These are phyloP conservation scores for Tulasnella calospora DNA, from an alignment of 768 basidiomycete species.

Conservation along the genomic window DNA sequence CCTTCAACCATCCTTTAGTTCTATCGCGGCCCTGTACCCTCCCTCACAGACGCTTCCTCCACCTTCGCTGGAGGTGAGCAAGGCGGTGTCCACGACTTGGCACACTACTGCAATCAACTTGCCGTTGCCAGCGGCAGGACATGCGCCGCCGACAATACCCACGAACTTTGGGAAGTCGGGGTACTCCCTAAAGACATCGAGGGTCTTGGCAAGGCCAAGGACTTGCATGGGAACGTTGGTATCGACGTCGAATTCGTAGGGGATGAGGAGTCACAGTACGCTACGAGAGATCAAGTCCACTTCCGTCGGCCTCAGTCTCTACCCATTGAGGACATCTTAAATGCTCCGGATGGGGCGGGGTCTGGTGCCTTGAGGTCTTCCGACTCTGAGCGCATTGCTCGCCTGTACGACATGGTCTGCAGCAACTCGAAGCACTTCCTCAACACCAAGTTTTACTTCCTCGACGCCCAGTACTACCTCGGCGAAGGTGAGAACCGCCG, in stretches of 20 bases:
- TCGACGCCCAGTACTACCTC: constrained; percentile 18
- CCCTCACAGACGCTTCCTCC: constrained; percentile 28
- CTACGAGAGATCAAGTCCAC: too few species aligned
- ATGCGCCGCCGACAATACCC: not conserved
- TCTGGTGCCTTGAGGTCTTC: not conserved
- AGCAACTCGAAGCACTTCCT: not conserved
- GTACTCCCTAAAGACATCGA: not conserved
- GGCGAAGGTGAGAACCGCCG: constrained; percentile 25
- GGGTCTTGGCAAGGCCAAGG: not conserved
- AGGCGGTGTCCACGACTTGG: constrained; percentile 39
- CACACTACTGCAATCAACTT: constrained; percentile 56
- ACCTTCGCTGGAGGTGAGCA: constrained; percentile 5
- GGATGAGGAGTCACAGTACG: too few species aligned
- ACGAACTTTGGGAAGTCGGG: too few species aligned
- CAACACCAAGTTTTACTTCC: too few species aligned
- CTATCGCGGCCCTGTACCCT: constrained; percentile 57
- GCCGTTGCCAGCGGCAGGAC: not conserved
- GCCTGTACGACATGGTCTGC: not conserved
- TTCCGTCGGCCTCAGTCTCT: too few species aligned
- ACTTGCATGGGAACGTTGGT: too few species aligned
- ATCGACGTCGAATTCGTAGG: too few species aligned
- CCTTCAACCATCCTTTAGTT: constrained; percentile 54
- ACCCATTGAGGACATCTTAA: not conserved
- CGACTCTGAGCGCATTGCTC: not conserved
- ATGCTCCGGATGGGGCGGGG: not conserved